Conservation (phyloP, 2,329 filamentous ascomycete species). For the Colletotrichum navitas region DNA sequence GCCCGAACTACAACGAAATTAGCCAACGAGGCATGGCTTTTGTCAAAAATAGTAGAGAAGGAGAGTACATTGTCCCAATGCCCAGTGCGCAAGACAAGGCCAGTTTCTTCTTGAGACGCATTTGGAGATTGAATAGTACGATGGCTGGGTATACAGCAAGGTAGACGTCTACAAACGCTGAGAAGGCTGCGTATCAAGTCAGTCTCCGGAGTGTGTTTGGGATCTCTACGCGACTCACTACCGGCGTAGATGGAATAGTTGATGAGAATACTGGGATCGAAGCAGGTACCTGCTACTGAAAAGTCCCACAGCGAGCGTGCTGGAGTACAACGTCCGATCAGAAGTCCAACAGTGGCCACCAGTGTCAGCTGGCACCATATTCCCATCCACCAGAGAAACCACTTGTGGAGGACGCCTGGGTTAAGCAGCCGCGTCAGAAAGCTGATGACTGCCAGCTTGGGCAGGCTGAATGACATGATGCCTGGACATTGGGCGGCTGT, state of each 20-base stretch:
- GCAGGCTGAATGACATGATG: constrained; percentile 55
- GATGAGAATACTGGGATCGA: constrained; percentile 51
- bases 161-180: constrained; percentile 56
- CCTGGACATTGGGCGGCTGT: constrained; percentile 54
- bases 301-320: constrained; percentile 54
- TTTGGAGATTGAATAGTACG: constrained; percentile 53
- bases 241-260: constrained; percentile 56
- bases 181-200: constrained; percentile 46
- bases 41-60: background rate
- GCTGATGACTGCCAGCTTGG: constrained; percentile 57
- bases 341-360: constrained; percentile 53
- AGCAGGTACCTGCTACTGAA: constrained; percentile 51
- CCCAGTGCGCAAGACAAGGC: constrained; percentile 54
- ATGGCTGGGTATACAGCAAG: constrained; percentile 57
- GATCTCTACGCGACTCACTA: constrained; percentile 45
- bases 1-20: constrained; percentile 40
- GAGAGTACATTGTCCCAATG: constrained; percentile 53
- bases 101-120: constrained; percentile 57
- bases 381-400: constrained; percentile 55
- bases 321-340: constrained; percentile 59
- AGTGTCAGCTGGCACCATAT: constrained; percentile 49
- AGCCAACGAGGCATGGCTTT: background rate
- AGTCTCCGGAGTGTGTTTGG: fast-evolving
- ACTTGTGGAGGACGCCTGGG: constrained; percentile 50
- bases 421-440: constrained; percentile 55